Evolutionary conservation across 768 basidiomycete genomes (phyloP).

Genomic region (Russula emetica): DNA sequence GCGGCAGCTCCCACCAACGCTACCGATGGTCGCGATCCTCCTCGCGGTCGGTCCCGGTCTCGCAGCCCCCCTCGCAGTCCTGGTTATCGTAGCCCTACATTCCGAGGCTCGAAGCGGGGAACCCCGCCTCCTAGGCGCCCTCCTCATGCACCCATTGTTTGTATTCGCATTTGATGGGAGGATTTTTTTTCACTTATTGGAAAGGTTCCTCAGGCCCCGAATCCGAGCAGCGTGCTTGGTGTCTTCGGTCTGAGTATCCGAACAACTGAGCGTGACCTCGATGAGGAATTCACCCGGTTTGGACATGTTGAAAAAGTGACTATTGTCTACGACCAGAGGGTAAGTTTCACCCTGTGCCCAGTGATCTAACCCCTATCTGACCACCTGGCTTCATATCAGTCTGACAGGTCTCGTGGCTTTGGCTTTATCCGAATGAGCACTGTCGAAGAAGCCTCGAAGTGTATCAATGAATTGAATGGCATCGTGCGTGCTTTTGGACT

Average conservation of each 20-base stretch:
- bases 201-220: constrained; percentile 60
- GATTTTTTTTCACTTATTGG: constrained; percentile 33
- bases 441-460: constrained; percentile 82
- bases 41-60: constrained; percentile 67
- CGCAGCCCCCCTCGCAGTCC: constrained; percentile 61
- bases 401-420: constrained; percentile 94
- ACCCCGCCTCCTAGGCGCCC: constrained; percentile 59
- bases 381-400: constrained; percentile 43
- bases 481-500: constrained; percentile 50
- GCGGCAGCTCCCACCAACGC: constrained; percentile 39
- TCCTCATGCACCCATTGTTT: constrained; percentile 67
- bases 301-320: constrained; percentile 93
- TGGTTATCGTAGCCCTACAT: constrained; percentile 54
- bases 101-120: constrained; percentile 40
- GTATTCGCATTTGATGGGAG: constrained; percentile 35
- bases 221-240: constrained; percentile 84
- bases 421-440: constrained; percentile 94
- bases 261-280: constrained; percentile 88
- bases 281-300: constrained; percentile 87
- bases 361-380: constrained; percentile 4
- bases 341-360: constrained; percentile 41
- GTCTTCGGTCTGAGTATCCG: constrained; percentile 98
- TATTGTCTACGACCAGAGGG: constrained; percentile 95
- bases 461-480: constrained; percentile 89
- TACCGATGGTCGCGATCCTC: constrained; percentile 54